Conservation (phyloP, 2,329 filamentous ascomycete genomes). For the Xylariales sp. region DNA sequence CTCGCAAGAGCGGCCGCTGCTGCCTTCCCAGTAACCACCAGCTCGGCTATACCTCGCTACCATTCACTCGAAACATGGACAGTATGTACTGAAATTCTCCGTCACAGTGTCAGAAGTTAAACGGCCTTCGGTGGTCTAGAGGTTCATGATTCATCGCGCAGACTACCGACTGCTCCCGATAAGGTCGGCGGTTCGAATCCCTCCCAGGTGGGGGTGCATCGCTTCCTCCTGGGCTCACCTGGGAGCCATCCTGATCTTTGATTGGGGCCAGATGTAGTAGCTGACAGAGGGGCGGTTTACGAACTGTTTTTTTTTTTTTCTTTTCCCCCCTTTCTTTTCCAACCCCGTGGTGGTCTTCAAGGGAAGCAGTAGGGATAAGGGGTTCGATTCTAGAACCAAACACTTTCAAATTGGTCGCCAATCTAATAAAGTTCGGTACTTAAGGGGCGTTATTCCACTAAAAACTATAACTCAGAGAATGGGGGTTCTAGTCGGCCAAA, state of each 20-base stretch:
- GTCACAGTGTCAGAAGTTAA: constrained; percentile 6
- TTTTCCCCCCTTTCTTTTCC: no score
- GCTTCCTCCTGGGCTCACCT: constrained; percentile 18
- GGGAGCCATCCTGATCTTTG: constrained; percentile 10
- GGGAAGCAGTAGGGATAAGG: no score
- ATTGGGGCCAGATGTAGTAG: constrained; percentile 25
- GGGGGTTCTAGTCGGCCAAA: no score
- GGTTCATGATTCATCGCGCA: constrained; percentile 17
- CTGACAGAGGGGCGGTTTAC: background rate
- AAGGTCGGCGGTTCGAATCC: constrained; percentile 25
- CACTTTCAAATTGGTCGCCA: no score
- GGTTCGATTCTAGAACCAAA: no score
- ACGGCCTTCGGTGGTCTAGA: constrained; percentile 25
- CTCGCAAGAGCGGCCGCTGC: background rate
- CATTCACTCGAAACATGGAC: background rate
- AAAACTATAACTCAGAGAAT: no score
- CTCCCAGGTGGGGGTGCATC: constrained; percentile 15
- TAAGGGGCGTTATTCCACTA: no score
- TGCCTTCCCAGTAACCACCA: background rate
- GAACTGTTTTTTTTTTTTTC: no score
- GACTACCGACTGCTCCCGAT: background rate
- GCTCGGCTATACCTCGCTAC: background rate
- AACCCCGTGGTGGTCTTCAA: no score
- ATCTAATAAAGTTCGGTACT: no score
- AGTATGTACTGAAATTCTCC: background rate